Evolutionary conservation across 2,329 filamentous ascomycete species (phyloP), one percentile per base, ranked within the genome.

Genomic region (Capronia coronata): DNA sequence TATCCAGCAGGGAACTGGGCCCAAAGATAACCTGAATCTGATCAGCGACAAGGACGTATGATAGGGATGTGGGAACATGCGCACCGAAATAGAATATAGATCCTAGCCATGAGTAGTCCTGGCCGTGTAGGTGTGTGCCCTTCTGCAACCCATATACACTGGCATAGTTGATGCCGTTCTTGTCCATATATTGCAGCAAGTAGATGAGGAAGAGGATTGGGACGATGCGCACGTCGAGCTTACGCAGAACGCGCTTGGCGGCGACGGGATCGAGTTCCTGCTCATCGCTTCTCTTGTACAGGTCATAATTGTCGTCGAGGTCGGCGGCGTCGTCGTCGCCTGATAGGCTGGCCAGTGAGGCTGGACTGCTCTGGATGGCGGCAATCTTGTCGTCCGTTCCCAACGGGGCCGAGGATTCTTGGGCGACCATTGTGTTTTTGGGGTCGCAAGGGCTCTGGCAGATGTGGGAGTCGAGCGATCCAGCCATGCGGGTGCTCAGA

Each of bases 1-100:
- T 75, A 57, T 0, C 73, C 73, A 0, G 73, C 74, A 0, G 75
- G 72, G 55, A 75, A 77, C 14, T 73, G 70, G 62, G 72, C 75
- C 8, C 68, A 62, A 2, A 79, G 67, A 60, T 77, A 76, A 53
- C 55, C 61, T 32, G 41, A 49, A 11, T 40, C 14, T 14, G 9
- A 9, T n/a, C 21, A 34, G n/a, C 22, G 23, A 13, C n/a, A 43
- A 19, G 10, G 2, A 25, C 34, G 22, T 27, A 3, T 32, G 9
- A 18, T 8, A 19, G 19, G 18, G 27, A 11, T 32, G 6, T 13
- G 8, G 40, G 13, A 49, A 6, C 19, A 1, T 3, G 7, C 21
- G 38, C 18, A n/a, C 69, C 70, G 30, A 74, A 68, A 58, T 73
- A 74, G 45, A 75, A 73, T 21, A 74, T 67, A 29, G 67, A 70